Evolutionary conservation across 495 filamentous ascomycete species (phyloP).

Genomic region (Talaromyces trachyspermus): DNA sequence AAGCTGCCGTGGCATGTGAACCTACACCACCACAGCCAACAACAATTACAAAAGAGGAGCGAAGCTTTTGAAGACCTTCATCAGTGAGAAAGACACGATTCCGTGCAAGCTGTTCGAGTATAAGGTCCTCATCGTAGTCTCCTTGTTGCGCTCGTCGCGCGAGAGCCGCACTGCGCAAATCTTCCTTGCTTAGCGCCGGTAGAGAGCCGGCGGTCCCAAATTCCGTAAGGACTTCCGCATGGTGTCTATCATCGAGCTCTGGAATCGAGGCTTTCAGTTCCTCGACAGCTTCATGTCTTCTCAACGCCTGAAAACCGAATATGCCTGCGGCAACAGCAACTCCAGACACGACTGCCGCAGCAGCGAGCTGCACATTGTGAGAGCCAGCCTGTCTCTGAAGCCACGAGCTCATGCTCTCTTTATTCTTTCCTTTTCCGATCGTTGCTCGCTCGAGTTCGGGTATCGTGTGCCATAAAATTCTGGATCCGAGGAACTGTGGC

Average conservation of each 20-base stretch:
- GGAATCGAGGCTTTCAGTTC: slow-evolving; percentile 71
- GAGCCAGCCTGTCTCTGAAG: slow-evolving; percentile 45
- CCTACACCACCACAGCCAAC: slow-evolving; percentile 94
- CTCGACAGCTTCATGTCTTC: slow-evolving; percentile 52
- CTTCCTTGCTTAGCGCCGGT: slow-evolving; percentile 58
- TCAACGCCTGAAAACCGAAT: slow-evolving; percentile 61
- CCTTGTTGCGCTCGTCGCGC: slow-evolving; percentile 75
- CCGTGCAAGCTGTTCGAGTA: slow-evolving; percentile 90
- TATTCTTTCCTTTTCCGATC: not conserved
- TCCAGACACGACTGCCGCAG: slow-evolving; percentile 69
- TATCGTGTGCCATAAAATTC: not conserved
- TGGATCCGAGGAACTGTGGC: slow-evolving; percentile 1
- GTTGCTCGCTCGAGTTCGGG: not conserved
- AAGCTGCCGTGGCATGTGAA: slow-evolving; percentile 78
- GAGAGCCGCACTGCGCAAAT: slow-evolving; percentile 66
- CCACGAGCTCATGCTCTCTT: slow-evolving; percentile 47
- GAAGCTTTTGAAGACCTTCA: slow-evolving; percentile 69
- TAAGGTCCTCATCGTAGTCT: slow-evolving; percentile 91
- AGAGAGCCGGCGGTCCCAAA: slow-evolving; percentile 58
- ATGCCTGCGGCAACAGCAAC: slow-evolving; percentile 66
- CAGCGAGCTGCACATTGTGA: slow-evolving; percentile 58
- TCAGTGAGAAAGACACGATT: slow-evolving; percentile 88
- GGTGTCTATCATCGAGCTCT: slow-evolving; percentile 35
- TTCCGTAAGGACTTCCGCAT: slow-evolving; percentile 61
- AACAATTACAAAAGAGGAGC: slow-evolving; percentile 74